Evolutionary conservation across 805 yeast genomes (phyloP), one percentile per base, ranked within the genome.

Genomic region (Candida andamanensis): DNA sequence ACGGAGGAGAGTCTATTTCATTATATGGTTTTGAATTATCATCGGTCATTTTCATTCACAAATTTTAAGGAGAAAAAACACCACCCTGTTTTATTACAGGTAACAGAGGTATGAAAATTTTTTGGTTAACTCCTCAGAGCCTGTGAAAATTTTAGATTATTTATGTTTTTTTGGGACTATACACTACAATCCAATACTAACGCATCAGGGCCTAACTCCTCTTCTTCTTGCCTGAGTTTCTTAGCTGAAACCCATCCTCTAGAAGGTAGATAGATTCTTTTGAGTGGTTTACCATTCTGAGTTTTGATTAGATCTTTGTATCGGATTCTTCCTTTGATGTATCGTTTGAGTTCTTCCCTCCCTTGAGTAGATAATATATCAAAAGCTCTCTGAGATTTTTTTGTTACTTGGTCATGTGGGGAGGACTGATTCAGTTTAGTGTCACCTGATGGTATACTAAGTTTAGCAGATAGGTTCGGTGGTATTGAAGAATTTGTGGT

Each of bases 241-340:
- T 44, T 54, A n/a, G 53, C 41, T 6, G 70, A 49, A 1, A 67
- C 52, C 80, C 80, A 74, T 0, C 80, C 78, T 25, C 65, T 47
- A 8, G 66, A 67, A 1, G 74, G 76, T 19, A 73, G 56, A 37
- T 63, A 69, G 2, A 71, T 45, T 20, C 80, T 45, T 29, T 69
- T 55, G 30, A 60, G 63, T 5, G 58, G 62, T 26, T 57, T 60
- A 1, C 73, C 74, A 26, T 58, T 49, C 23, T 47, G 50, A 39
- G 65, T 72, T 12, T 36, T 45, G 9, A 37, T 41, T 23, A 46
- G 35, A 24, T 53, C 56, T 18, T 31, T 19, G 28, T 48, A 51
- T 12, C 40, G 36, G 22, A 15, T 11, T 8, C n/a, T 29, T 29
- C 15, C n/a, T n/a, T n/a, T n/a, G n/a, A n/a, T n/a, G n/a, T n/a